Evolutionary conservation across 441 rosid genomes (phyloP).

Genomic region (Pelargonium australe): DNA sequence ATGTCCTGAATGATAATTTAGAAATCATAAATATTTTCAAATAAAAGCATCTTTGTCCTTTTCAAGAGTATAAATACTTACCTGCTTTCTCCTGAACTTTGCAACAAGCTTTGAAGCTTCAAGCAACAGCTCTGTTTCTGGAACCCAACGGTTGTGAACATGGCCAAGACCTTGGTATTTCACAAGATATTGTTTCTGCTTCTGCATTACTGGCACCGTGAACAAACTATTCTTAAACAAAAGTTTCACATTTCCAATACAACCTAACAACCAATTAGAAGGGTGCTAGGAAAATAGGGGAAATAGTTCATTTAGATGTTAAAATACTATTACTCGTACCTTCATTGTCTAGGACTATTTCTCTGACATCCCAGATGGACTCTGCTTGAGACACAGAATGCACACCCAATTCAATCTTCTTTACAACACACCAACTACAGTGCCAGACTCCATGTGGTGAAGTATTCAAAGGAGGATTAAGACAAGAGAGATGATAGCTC

Average conservation of each 20-base stretch:
- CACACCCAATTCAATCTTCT: constrained; percentile 36
- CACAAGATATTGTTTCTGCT: constrained; percentile 33
- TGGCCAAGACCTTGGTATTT: constrained; percentile 50
- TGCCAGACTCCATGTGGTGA: constrained; percentile 42
- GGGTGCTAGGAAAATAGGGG: not conserved
- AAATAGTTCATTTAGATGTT: not conserved
- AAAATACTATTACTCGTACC: constrained; percentile 29
- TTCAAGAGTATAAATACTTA: constrained; percentile 14
- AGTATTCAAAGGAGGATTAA: constrained; percentile 35
- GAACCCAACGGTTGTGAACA: constrained; percentile 44
- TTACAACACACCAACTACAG: constrained; percentile 35
- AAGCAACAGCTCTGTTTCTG: constrained; percentile 33
- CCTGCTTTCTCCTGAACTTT: constrained; percentile 44
- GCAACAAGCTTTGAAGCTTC: constrained; percentile 42
- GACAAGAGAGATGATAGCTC: constrained; percentile 46
- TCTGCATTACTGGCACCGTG: constrained; percentile 23
- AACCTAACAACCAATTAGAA: not conserved
- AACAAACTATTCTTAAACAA: constrained; percentile 3
- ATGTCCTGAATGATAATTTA: constrained; percentile 24
- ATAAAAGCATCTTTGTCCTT: not conserved
- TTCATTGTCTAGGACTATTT: constrained; percentile 24
- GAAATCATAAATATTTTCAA: not conserved
- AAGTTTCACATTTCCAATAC: not conserved
- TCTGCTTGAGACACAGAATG: constrained; percentile 39
- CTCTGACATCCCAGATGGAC: constrained; percentile 39